These are phyloP conservation scores for Schoenoplectus tabernaemontani DNA, from an alignment of 202 grass and related monocot genomes.

Conservation along the genomic window DNA sequence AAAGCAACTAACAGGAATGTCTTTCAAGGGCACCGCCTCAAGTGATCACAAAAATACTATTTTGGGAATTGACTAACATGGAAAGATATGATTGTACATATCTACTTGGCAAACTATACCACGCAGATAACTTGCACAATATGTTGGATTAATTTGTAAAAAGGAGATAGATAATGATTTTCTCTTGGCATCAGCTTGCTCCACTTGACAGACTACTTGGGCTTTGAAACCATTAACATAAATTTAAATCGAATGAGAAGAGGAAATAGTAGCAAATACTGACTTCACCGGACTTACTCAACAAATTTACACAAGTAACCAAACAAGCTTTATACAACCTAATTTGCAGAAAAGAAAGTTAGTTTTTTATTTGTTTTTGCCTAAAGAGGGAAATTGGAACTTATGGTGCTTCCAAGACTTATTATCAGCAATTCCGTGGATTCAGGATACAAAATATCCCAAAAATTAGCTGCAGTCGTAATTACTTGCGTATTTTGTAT, in stretches of 20 bases:
- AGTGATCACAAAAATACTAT: neutral
- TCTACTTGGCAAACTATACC: neutral
- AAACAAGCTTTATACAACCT: neutral
- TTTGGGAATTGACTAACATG: neutral
- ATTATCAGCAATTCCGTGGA: neutral
- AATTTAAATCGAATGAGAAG: neutral
- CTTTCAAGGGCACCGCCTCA: neutral
- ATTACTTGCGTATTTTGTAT: neutral
- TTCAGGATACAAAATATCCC: neutral
- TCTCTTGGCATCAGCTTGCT: neutral
- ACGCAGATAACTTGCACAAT: neutral
- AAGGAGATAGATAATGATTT: neutral
- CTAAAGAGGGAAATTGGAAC: neutral
- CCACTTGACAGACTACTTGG: neutral
- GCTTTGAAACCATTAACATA: neutral
- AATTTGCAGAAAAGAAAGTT: neutral
- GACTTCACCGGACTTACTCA: neutral
- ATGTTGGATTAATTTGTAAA: neutral
- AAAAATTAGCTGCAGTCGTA: neutral
- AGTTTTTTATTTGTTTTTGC: neutral
- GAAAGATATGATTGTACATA: neutral
- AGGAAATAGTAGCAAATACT: neutral
- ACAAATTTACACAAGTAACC: neutral
- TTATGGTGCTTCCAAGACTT: neutral
- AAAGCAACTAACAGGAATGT: neutral